Evolutionary conservation across 1,284 basidiomycete genomes (phyloP).

Genomic region (Leccinum pachyderme): DNA sequence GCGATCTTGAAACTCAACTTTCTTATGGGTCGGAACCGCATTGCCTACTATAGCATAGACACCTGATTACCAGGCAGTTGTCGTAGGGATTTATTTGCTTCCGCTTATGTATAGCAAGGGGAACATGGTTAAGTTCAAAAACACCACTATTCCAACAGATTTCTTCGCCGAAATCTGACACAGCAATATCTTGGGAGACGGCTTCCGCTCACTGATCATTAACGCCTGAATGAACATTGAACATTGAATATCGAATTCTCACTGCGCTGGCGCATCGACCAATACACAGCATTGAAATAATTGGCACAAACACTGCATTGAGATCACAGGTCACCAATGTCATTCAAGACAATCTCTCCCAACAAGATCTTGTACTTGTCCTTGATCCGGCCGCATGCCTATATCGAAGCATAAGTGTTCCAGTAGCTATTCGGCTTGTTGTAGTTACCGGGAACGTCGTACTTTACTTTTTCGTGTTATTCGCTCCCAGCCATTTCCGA

Average conservation of each 20-base stretch:
- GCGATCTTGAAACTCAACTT: constrained; percentile 7
- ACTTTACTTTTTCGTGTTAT: background rate
- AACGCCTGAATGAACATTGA: background rate
- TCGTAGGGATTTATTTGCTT: background rate
- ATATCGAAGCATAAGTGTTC: background rate
- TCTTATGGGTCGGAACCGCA: constrained; percentile 10
- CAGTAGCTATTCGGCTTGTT: background rate
- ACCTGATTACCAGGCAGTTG: background rate
- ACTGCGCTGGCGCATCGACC: background rate
- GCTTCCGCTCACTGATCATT: constrained; percentile 3
- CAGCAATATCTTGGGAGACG: constrained; percentile 1
- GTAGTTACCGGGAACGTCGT: constrained; percentile 2
- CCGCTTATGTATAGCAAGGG: background rate
- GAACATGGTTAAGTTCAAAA: background rate
- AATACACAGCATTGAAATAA: constrained; percentile 8
- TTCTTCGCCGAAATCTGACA: background rate
- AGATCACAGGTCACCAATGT: background rate
- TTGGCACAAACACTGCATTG: constrained; percentile 1
- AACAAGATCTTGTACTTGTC: background rate
- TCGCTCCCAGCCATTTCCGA: constrained; percentile 2
- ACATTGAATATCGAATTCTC: constrained; percentile 7
- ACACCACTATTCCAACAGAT: background rate
- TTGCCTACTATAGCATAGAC: background rate
- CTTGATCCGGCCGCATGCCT: constrained; percentile 3
- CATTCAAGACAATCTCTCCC: constrained; percentile 2